A percentile compares a stretch with the other conserved stretches of the same genome.
Conservation (phyloP, 352 stramenopile species). For the Phytophthora agathidicida region DNA sequence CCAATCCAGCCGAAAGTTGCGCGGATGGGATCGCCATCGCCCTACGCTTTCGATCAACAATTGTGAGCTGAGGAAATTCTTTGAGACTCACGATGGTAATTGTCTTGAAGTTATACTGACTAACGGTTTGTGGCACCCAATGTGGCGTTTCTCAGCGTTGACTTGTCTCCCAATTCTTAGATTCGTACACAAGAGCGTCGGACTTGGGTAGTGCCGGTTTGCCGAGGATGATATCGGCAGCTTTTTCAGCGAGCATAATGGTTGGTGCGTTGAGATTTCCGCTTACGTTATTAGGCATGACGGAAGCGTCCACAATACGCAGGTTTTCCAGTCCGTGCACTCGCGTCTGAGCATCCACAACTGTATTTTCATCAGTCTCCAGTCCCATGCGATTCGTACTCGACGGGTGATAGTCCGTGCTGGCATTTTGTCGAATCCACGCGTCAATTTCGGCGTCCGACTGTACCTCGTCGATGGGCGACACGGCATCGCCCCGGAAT, state of each 20-base stretch:
- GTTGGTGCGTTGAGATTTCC: conserved; percentile 93
- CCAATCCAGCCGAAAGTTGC: conserved; percentile 6
- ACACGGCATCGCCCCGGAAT: conserved; percentile 74
- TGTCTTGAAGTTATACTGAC: too few species aligned
- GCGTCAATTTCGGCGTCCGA: conserved; percentile 74
- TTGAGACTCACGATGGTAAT: too few species aligned
- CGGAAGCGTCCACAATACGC: conserved; percentile 89
- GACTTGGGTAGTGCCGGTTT: conserved; percentile 61
- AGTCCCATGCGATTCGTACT: conserved; percentile 88
- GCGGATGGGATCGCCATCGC: conserved; percentile 19
- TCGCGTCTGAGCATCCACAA: conserved; percentile 84
- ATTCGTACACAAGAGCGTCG: conserved; percentile 59
- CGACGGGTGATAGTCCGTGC: conserved; percentile 87
- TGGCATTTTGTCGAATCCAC: conserved; percentile 76
- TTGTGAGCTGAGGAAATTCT: too few species aligned
- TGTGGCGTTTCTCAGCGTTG: too few species aligned
- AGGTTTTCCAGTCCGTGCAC: conserved; percentile 89
- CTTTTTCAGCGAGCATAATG: conserved; percentile 93
- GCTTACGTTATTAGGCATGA: conserved; percentile 94
- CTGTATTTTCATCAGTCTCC: conserved; percentile 52
- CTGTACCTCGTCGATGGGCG: conserved; percentile 54
- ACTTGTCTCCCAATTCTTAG: conserved; percentile 64
- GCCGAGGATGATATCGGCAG: conserved; percentile 88
- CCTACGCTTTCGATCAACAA: too few species aligned
- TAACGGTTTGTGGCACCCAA: too few species aligned